Base-by-base conservation (phyloP, 169 alveolate genomes). In the Cryptosporidium felis region DNA sequence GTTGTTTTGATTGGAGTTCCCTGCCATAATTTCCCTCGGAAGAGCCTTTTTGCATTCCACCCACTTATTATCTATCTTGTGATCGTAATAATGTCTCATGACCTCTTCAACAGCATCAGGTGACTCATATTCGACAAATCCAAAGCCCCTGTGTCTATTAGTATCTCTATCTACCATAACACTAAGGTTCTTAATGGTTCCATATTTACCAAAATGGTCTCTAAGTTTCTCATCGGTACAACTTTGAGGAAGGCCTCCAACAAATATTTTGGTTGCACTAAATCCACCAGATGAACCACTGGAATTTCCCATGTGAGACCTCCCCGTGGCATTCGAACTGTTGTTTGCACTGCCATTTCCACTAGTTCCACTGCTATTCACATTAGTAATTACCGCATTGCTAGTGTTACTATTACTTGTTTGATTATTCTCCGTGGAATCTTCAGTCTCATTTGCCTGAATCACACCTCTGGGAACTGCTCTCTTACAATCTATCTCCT, bases 161-260 rank as follows among this genome's bases (percentile, higher is more conserved):
- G 92, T 82, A 45, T 92, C 91, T 66, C 92, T 65, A 56, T 92
- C 95, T 32, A 62, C 63, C 95, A 92, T 92, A 32, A 92, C 93
- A 26, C 91, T 92, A 46, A 90, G 80, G 28, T 92, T 92, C 60
- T 88, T 88, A 23, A 92, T 60, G 38, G 59, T 80, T 16, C 95
- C 95, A 62, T 81, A 92, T 41, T 88, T 82, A 2, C 80, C 85
- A 80, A 92, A 92, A 66, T 79, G 93, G 30, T 89, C 94, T 34
- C 91, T 90, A 18, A 95, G 88, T 12, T 88, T 88, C 61, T 93
- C 94, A 88, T 92, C 89, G 3, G 91, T 88, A 2, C 93, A 82
- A 40, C 91, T 91, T 44, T 80, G 94, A 16, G 93, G 93, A 38
- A 95, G 89, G 44, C 97, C 97, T n/a, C 98, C 96, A 38, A 94